phyloP scores from a whole-genome alignment of 2,329 filamentous ascomycete species.

The Fusarium newnesense region DNA sequence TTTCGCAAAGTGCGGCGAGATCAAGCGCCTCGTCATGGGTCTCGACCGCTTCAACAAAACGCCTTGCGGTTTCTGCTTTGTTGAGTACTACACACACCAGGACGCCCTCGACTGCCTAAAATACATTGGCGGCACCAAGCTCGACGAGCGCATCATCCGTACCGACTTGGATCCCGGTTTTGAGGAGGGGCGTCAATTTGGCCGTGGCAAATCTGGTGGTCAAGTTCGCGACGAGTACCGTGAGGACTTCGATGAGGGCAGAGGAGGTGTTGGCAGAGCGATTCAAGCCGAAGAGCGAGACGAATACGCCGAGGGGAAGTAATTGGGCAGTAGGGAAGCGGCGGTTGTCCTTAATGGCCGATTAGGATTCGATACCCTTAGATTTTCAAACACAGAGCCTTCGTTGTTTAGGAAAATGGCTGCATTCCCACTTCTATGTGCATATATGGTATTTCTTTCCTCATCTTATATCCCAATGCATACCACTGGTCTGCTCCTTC shows the following conservation, averaged over 20 bases:
- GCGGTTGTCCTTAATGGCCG: neutral
- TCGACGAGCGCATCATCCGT: conserved; percentile 95
- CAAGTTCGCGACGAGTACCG: conserved; percentile 98
- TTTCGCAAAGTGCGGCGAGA: conserved; percentile 95
- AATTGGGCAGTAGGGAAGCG: conserved; percentile 15
- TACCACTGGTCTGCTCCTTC: conserved; percentile 38
- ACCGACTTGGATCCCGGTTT: conserved; percentile 97
- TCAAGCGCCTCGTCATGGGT: conserved; percentile 98
- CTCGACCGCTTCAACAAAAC: conserved; percentile 97
- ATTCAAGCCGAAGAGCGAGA: conserved; percentile 65
- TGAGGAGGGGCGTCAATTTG: conserved; percentile 94
- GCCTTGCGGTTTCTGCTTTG: conserved; percentile 98
- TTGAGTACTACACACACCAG: conserved; percentile 98
- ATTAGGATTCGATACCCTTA: conserved; percentile 43
- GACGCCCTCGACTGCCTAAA: conserved; percentile 99
- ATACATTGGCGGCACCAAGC: conserved; percentile 96
- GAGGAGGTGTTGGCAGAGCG: conserved; percentile 87
- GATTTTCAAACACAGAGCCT: conserved; percentile 19
- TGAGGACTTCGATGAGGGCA: conserved; percentile 94
- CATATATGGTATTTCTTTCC: neutral
- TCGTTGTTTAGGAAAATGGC: conserved; percentile 9
- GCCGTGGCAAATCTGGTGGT: conserved; percentile 92
- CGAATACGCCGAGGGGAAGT: conserved; percentile 53
- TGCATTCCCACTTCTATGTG: conserved; percentile 16
- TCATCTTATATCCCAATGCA: neutral